These are phyloP conservation scores for Phytophthora rubi DNA, from an alignment of 352 stramenopile species.

Conservation along the genomic window DNA sequence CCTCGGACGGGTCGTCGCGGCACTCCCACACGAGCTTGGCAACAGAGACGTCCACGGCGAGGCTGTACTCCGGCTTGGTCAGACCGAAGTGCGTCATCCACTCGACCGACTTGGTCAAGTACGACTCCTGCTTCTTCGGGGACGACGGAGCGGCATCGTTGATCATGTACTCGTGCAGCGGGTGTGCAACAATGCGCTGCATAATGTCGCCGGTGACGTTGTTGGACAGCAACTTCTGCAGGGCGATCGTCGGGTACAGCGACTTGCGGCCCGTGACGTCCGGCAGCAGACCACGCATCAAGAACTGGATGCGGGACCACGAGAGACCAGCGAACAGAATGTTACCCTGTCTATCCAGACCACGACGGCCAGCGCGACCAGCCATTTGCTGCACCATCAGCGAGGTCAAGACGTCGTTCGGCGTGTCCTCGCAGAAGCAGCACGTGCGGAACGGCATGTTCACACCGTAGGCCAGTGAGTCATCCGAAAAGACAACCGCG, in stretches of 20 bases:
- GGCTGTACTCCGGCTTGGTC: constrained; percentile 73
- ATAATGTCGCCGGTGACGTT: constrained; percentile 93
- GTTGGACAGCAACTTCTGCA: constrained; percentile 92
- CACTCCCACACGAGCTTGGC: constrained; percentile 88
- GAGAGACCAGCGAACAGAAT: constrained; percentile 96
- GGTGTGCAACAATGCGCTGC: constrained; percentile 84
- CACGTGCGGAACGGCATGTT: constrained; percentile 99
- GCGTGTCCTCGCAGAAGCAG: constrained; percentile 98
- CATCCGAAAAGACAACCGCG: constrained; percentile 98
- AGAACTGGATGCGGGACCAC: constrained; percentile 95
- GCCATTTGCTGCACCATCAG: constrained; percentile 99
- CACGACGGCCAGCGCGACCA: constrained; percentile 96
- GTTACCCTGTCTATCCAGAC: constrained; percentile 98
- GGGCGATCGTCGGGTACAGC: constrained; percentile 93
- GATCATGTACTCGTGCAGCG: constrained; percentile 84
- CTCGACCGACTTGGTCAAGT: constrained; percentile 89
- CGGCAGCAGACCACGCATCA: constrained; percentile 96
- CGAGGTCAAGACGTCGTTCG: constrained; percentile 92
- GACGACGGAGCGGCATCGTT: constrained; percentile 32
- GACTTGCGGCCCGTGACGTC: constrained; percentile 93
- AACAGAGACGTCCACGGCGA: constrained; percentile 75
- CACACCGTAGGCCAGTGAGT: constrained; percentile 98
- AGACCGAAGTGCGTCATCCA: constrained; percentile 92
- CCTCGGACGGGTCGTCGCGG: constrained; percentile 80
- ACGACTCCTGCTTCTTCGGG: constrained; percentile 60